phyloP scores from a whole-genome alignment of 306 rosid genomes.

The Elaeagnus macrophylla region DNA sequence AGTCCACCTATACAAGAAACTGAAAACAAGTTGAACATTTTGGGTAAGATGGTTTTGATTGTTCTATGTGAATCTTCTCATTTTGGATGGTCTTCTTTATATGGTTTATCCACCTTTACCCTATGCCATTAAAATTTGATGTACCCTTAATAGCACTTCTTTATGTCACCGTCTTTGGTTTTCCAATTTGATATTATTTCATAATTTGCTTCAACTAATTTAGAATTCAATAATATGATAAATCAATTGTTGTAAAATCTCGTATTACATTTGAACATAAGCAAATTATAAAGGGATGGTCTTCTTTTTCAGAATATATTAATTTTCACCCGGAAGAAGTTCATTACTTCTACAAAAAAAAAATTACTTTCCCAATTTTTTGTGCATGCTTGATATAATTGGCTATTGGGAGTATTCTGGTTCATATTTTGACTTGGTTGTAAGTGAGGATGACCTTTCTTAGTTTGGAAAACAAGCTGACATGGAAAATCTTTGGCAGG shows the following conservation, averaged over 20 bases:
- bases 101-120: neutral
- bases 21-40: conserved; percentile 26
- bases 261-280: too few species aligned
- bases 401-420: neutral
- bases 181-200: too few species aligned
- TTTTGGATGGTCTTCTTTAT: neutral
- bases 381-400: neutral
- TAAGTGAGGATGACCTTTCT: neutral
- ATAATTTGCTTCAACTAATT: too few species aligned
- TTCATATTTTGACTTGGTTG: neutral
- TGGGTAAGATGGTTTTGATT: conserved; percentile 42
- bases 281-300: too few species aligned
- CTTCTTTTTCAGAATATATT: too few species aligned
- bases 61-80: conserved; percentile 11
- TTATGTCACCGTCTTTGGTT: too few species aligned
- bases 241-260: too few species aligned
- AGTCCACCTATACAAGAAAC: conserved; percentile 24
- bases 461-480: conserved; percentile 17
- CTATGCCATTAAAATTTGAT: too few species aligned
- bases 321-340: too few species aligned
- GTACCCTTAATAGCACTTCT: too few species aligned
- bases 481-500: conserved; percentile 40
- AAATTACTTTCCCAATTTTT: neutral
- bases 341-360: too few species aligned
- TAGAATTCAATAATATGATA: too few species aligned